Evolutionary conservation across 257 asterid genomes (phyloP), one percentile per base, ranked within the genome.

Genomic region (Solanum acaule): DNA sequence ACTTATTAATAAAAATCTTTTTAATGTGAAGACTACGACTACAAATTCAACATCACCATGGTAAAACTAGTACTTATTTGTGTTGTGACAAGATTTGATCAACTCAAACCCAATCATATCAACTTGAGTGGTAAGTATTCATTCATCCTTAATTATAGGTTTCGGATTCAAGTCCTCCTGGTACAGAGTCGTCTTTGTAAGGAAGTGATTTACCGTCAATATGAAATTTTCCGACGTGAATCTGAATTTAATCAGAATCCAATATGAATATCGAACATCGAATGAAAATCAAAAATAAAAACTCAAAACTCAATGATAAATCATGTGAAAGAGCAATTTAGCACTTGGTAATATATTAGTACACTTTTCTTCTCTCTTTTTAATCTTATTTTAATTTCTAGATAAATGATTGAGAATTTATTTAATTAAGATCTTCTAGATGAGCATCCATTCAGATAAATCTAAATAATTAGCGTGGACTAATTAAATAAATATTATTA

Each of bases 41-140:
- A 12, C 33, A 77, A 77, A 38, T 77, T 38, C 59, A n/a, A 38
- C 13, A 38, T 38, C 23, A 77, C 42, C 35, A 13, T 77, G 84
- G 61, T 77, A 38, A 38, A 77, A 29, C 34, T 77, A 38, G 20
- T 38, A 38, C 6, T 63, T 61, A 61, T 6, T 76, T 23, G 22
- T 76, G 56, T 23, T 77, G 34, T 77, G 25, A 78, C 37, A 78
- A 78, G 84, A 78, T 40, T 78, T 78, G 63, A 25, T 78, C 84
- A 40, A 78, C 37, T 78, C 16, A 40, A 78, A 78, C 8, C 44
- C 37, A 12, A 40, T 14, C 4, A 6, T 38, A 70, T n/a, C 9
- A 52, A 16, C 23, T 16, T 52, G 10, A 16, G 10, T 18, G 63
- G 2, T 2, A 52, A 52, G 2, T 6, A 18, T 52, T 52, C 4